Base-by-base conservation (phyloP, 1,284 basidiomycete species). In the Tilletiaria anomala region DNA sequence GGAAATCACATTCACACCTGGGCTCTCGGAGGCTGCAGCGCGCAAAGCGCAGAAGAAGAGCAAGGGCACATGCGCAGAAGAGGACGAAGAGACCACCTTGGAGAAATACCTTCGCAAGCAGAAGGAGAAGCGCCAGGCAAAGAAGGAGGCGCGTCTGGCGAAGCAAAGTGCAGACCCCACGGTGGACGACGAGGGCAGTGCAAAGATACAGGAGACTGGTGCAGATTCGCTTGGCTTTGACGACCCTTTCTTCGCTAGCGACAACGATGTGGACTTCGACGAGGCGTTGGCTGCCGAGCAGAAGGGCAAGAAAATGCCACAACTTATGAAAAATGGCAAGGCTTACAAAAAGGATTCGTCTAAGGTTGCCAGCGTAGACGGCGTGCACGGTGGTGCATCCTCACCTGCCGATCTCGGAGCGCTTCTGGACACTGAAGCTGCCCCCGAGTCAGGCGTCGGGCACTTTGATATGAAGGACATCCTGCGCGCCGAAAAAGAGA, bases 381-480 rank as follows among this genome's bases (percentile, higher is more conserved):
- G n/a, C n/a, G n/a, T n/a, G n/a, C n/a, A n/a, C n/a, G n/a, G n/a
- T n/a, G n/a, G n/a, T n/a, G n/a, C n/a, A n/a, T n/a, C n/a, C n/a
- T n/a, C n/a, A n/a, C n/a, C n/a, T n/a, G n/a, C n/a, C n/a, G n/a
- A n/a, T n/a, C n/a, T n/a, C n/a, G n/a, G n/a, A n/a, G n/a, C n/a
- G n/a, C n/a, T n/a, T n/a, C n/a, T n/a, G n/a, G 26, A 8, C n/a
- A n/a, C 10, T n/a, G 26, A 29, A 29, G 26, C 8, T 29, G 26
- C 10, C 26, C 10, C n/a, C n/a, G n/a, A n/a, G 26, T 8, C n/a
- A n/a, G 26, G 26, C 26, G 8, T 29, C 2, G 54, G 76, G 5
- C 88, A 97, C 68, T 97, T 97, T 68, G 78, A 86, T 59, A 80
- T 96, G 75, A 83, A 84, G 60, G 79, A 87, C 26, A 78, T 94